Evolutionary conservation across 2,329 filamentous ascomycete genomes (phyloP), one percentile per base, ranked within the genome.

Genomic region (Westerdykella ornata): DNA sequence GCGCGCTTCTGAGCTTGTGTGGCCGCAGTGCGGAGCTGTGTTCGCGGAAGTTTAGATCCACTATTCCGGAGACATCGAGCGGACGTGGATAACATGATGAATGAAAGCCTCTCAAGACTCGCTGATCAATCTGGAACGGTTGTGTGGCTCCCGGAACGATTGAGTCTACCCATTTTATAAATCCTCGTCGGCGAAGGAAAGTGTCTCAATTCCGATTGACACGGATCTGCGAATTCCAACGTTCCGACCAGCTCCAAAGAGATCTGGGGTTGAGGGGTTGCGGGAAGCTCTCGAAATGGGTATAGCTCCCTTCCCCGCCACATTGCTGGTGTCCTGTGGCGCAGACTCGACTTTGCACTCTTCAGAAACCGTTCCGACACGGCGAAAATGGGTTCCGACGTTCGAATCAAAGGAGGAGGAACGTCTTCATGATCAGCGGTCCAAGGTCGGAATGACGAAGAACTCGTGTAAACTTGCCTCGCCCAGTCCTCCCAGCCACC

Each of bases 1-100:
- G 68, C 69, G 34, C 68, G 63, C 47, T 71, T 73, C 37, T 68
- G 68, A 6, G 59, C 49, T 22, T 58, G 47, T 32, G 56, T 63
- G 34, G 60, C 48, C 22, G 50, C 58, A 15, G 58, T 56, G 45
- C 58, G 58, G 42, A 59, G 36, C 36, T 59, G 47, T 16, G 47
- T 39, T 14, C 46, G 26, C 40, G 47, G 32, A 42, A 54, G 51
- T 42, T 45, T 56, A 12, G 46, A 29, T 2, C 46, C 43, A 19
- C 51, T 46, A 37, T 44, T 52, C 44, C 52, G 56, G 46, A 60
- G 38, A 49, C 52, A 48, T 43, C 60, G 57, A 29, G 42, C 4
- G 2, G 30, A 33, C 7, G 53, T 42, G 41, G 56, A 54, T 14
- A 63, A 47, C 62, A 65, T 66, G 16, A 35, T 48, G 46, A 37